These are phyloP conservation scores for Neoscytalidium dimidiatum DNA, from an alignment of 2,329 filamentous ascomycete species.

Conservation along the genomic window DNA sequence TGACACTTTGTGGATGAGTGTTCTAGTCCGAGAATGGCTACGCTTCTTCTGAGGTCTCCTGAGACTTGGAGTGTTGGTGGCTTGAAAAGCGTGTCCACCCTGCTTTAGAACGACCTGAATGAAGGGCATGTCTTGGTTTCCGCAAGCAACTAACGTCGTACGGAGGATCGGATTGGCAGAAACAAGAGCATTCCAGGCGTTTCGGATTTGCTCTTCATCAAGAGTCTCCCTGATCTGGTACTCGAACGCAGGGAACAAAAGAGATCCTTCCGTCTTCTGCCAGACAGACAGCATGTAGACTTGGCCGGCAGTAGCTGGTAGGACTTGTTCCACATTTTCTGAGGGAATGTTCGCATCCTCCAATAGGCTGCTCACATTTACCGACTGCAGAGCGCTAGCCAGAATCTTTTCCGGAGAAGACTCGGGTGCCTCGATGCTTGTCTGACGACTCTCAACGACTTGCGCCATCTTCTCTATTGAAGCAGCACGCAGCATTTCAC, in stretches of 20 bases:
- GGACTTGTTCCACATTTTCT: conserved; percentile 54
- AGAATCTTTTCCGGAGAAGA: conserved; percentile 10
- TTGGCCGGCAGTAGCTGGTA: conserved; percentile 77
- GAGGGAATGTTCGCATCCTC: conserved; percentile 42
- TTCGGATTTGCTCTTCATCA: conserved; percentile 45
- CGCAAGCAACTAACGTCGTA: conserved; percentile 63
- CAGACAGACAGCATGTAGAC: conserved; percentile 78
- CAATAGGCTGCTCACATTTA: conserved; percentile 47
- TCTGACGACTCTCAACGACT: conserved; percentile 27
- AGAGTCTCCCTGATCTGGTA: conserved; percentile 55
- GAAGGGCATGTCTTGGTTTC: conserved; percentile 52
- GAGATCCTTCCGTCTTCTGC: conserved; percentile 64
- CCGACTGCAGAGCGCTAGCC: conserved; percentile 29
- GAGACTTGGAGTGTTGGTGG: background rate
- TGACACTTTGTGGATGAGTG: background rate
- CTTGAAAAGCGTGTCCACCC: conserved; percentile 33
- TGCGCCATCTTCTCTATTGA: conserved; percentile 67
- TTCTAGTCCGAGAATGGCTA: background rate
- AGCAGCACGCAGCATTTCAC: conserved; percentile 67
- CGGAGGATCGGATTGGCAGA: conserved; percentile 64
- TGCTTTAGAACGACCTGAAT: conserved; percentile 63
- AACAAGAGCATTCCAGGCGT: conserved; percentile 65
- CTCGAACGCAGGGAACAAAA: conserved; percentile 75
- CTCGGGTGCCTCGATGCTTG: background rate
- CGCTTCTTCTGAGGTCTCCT: background rate